Conservation (phyloP, 169 alveolate genomes). For the Eimeria necatrix region DNA sequence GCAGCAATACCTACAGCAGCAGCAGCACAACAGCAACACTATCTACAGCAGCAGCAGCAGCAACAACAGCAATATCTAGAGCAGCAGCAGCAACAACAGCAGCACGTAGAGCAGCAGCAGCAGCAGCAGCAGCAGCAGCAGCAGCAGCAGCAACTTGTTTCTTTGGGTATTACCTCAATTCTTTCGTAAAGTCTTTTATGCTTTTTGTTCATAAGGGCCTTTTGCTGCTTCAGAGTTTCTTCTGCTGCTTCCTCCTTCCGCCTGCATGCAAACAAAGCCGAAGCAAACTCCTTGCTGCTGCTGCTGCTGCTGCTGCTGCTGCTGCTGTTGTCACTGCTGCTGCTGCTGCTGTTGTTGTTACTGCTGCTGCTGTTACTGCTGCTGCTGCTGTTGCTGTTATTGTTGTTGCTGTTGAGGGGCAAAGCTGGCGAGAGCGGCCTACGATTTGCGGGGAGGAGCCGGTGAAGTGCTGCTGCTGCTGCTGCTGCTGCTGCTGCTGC, state of each 20-base stretch:
- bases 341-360: neutral
- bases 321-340: neutral
- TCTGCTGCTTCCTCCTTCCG: neutral
- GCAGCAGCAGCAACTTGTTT: neutral
- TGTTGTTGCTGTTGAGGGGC: constrained; percentile 32
- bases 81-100: neutral
- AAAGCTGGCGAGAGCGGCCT: no score
- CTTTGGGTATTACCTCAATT: neutral
- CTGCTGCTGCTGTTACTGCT: neutral
- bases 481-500: constrained; percentile 15
- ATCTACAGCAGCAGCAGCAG: neutral
- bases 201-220: neutral
- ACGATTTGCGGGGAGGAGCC: no score
- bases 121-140: constrained; percentile 21
- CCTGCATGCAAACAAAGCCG: neutral
- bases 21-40: no score
- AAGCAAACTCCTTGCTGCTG: neutral
- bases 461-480: constrained; percentile 13
- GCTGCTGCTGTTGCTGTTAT: neutral
- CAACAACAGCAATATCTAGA: neutral
- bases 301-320: constrained; percentile 56
- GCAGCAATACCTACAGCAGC: no score
- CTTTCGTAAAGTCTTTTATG: no score
- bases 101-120: neutral
- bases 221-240: neutral